phyloP scores from a whole-genome alignment of 345 rosid genomes.

The Eucalyptus polybractea region DNA sequence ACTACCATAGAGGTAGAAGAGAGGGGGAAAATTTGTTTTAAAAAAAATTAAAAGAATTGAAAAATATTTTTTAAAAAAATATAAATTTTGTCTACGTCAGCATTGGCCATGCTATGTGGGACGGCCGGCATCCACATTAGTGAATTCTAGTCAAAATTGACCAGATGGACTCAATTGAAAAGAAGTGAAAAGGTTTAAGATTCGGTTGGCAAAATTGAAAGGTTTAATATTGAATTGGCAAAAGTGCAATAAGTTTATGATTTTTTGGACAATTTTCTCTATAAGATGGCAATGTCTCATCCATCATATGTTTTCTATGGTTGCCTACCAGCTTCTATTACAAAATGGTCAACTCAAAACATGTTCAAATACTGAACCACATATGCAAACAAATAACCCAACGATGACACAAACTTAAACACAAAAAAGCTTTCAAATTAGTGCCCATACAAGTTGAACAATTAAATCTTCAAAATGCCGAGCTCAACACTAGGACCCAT shows the following conservation, averaged over 20 bases:
- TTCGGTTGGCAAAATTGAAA: no score
- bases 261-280: no score
- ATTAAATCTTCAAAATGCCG: neutral
- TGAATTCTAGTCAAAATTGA: no score
- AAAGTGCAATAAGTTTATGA: fast-evolving
- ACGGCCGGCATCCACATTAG: fast-evolving
- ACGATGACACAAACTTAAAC: neutral
- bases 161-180: fast-evolving
- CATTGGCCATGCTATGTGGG: no score
- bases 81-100: no score
- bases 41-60: no score
- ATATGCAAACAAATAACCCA: neutral
- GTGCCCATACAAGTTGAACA: neutral
- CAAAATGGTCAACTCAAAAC: neutral
- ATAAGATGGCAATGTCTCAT: neutral
- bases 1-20: no score
- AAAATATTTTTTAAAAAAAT: no score
- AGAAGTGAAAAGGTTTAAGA: no score
- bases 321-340: neutral
- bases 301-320: neutral
- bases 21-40: no score
- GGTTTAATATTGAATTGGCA: no score
- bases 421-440: neutral
- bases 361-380: neutral
- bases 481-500: neutral